A percentile compares a stretch with the other conserved stretches of the same genome.
Evolutionary conservation across 768 basidiomycete genomes (phyloP).

Genomic region (Lactarius psammicola): DNA sequence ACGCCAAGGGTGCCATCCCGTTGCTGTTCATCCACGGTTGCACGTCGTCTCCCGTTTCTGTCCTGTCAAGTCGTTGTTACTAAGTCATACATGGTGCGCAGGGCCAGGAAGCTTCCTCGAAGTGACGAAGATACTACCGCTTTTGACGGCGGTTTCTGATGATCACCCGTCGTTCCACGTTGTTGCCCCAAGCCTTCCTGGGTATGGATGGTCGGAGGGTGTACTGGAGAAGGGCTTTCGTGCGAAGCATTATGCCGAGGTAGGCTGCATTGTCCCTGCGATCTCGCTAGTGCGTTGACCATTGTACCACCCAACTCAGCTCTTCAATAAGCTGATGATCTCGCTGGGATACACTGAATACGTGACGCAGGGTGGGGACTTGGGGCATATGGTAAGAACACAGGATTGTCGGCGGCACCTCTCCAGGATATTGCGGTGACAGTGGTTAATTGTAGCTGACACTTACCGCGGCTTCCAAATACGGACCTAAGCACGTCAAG

Average conservation of each 20-base stretch:
- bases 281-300: not conserved
- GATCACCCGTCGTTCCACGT: constrained; percentile 35
- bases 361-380: constrained; percentile 52
- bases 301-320: constrained; percentile 18
- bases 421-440: not conserved
- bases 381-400: constrained; percentile 40
- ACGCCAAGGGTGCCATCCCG: constrained; percentile 32
- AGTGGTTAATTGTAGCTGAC: constrained; percentile 30
- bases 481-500: constrained; percentile 35
- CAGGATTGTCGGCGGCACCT: not conserved
- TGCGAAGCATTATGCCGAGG: constrained; percentile 32
- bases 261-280: not conserved
- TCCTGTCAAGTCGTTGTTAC: not conserved
- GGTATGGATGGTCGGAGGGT: constrained; percentile 34
- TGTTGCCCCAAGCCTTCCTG: constrained; percentile 33
- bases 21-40: constrained; percentile 37
- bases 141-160: constrained; percentile 27
- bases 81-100: not conserved
- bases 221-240: constrained; percentile 33
- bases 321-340: constrained; percentile 35
- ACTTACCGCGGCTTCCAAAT: constrained; percentile 29
- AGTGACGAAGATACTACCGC: constrained; percentile 32
- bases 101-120: constrained; percentile 25
- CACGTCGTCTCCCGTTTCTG: constrained; percentile 23
- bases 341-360: constrained; percentile 34